These are phyloP conservation scores for Mycena haematopus DNA, from an alignment of 768 basidiomycete species.

Conservation along the genomic window DNA sequence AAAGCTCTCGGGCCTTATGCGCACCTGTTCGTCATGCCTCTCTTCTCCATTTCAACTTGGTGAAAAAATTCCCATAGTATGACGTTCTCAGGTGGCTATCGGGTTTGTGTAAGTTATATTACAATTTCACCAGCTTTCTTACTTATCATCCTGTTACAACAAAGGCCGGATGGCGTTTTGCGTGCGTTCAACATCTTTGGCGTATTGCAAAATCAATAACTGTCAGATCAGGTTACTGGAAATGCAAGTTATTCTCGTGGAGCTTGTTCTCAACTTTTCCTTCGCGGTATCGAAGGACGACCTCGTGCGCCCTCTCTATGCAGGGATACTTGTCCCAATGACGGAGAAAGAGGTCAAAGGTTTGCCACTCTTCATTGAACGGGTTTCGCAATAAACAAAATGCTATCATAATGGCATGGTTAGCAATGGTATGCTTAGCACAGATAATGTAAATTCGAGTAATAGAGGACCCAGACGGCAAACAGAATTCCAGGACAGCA, in stretches of 20 bases:
- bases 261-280: slow-evolving; percentile 20
- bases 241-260: slow-evolving; percentile 21
- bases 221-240: slow-evolving; percentile 12
- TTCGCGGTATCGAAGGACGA: slow-evolving; percentile 15
- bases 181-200: slow-evolving; percentile 2
- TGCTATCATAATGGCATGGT: background rate
- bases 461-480: no score
- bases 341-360: slow-evolving; percentile 19
- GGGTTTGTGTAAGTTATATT: slow-evolving; percentile 15
- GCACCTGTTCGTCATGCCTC: slow-evolving; percentile 11
- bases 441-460: no score
- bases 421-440: background rate
- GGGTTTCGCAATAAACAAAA: slow-evolving; percentile 4
- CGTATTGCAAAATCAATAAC: background rate
- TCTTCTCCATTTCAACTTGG: background rate
- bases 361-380: slow-evolving; percentile 17
- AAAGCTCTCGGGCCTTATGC: slow-evolving; percentile 25
- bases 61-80: background rate
- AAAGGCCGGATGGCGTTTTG: slow-evolving; percentile 24
- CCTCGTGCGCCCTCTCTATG: slow-evolving; percentile 17
- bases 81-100: slow-evolving; percentile 20
- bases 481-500: no score
- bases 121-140: background rate
- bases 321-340: slow-evolving; percentile 19
- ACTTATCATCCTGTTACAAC: background rate